These are phyloP conservation scores for Xylariomycetidae sp. DNA, from an alignment of 2,329 filamentous ascomycete species.

Conservation along the genomic window DNA sequence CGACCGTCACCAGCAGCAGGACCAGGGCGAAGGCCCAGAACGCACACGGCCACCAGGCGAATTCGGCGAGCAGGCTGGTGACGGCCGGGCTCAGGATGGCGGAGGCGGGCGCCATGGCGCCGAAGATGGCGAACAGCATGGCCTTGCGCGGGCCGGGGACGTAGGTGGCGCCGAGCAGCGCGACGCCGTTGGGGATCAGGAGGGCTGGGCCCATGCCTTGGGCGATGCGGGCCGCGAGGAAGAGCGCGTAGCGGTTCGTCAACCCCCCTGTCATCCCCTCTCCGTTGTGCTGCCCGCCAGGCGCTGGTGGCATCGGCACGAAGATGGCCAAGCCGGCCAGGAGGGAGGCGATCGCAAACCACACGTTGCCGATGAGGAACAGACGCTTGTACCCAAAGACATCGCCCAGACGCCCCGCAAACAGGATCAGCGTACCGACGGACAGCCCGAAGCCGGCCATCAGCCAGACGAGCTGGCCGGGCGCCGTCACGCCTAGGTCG, in stretches of 20 bases:
- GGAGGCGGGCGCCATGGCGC: constrained; percentile 26
- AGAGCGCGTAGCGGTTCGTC: constrained; percentile 17
- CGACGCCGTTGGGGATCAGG: constrained; percentile 47
- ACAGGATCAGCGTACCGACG: constrained; percentile 43
- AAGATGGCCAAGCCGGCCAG: constrained; percentile 38
- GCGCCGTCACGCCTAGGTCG: constrained; percentile 32
- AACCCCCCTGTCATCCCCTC: too few relatives aligned
- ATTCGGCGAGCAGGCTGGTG: constrained; percentile 20
- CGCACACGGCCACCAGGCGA: constrained; percentile 25
- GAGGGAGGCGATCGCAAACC: constrained; percentile 42
- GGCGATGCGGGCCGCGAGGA: constrained; percentile 37
- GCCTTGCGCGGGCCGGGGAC: constrained; percentile 34
- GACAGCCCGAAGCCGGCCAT: constrained; percentile 42
- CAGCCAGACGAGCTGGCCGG: constrained; percentile 39
- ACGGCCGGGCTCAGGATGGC: constrained; percentile 24
- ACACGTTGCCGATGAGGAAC: constrained; percentile 41
- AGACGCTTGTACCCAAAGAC: constrained; percentile 43
- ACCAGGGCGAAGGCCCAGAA: constrained; percentile 23
- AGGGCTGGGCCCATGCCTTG: constrained; percentile 48
- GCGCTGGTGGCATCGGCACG: constrained; percentile 8
- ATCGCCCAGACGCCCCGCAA: constrained; percentile 43
- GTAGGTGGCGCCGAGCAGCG: constrained; percentile 40
- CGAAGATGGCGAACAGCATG: constrained; percentile 27
- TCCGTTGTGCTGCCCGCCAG: too few relatives aligned
- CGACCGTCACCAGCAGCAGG: constrained; percentile 17